Evolutionary conservation across 2,329 filamentous ascomycete genomes (phyloP).

Genomic region (Phialophora tarda): DNA sequence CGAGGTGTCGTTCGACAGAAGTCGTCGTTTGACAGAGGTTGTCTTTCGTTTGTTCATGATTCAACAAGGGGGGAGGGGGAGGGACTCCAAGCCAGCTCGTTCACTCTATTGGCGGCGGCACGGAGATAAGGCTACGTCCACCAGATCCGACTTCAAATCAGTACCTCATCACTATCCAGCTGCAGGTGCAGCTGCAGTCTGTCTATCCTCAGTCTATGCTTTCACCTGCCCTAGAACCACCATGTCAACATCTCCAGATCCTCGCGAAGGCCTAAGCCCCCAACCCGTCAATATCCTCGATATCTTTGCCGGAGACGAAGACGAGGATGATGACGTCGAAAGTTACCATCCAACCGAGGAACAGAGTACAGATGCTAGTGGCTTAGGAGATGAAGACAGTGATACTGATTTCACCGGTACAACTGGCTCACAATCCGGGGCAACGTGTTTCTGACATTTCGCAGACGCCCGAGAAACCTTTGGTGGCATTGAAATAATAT

Average conservation of each 20-base stretch:
- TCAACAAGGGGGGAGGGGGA: not conserved
- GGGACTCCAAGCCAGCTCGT: not conserved
- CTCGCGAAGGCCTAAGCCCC: conserved; percentile 34
- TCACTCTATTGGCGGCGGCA: not conserved
- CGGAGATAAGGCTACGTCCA: conserved; percentile 21
- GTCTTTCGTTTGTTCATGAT: not conserved
- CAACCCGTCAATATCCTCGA: conserved; percentile 34
- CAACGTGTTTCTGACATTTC: conserved; percentile 6
- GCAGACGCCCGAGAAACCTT: conserved; percentile 38
- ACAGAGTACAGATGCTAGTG: conserved; percentile 29
- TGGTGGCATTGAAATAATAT: conserved; percentile 37
- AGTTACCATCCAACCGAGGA: conserved; percentile 32
- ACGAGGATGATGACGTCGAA: conserved; percentile 37
- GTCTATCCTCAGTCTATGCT: not conserved
- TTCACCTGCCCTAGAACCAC: conserved; percentile 3
- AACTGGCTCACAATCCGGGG: not conserved
- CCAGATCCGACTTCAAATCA: conserved; percentile 6
- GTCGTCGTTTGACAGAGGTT: not conserved
- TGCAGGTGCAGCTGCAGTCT: conserved; percentile 2
- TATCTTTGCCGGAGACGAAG: conserved; percentile 35
- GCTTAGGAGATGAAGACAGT: conserved; percentile 27
- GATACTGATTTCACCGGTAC: conserved; percentile 34
- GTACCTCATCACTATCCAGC: conserved; percentile 15
- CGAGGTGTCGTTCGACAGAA: not conserved
- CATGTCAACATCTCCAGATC: conserved; percentile 34